Percentiles rank a stretch among this genome's conserved stretches.
Evolutionary conservation across 768 basidiomycete species (phyloP).

Genomic region (Nidularia pulvinata): DNA sequence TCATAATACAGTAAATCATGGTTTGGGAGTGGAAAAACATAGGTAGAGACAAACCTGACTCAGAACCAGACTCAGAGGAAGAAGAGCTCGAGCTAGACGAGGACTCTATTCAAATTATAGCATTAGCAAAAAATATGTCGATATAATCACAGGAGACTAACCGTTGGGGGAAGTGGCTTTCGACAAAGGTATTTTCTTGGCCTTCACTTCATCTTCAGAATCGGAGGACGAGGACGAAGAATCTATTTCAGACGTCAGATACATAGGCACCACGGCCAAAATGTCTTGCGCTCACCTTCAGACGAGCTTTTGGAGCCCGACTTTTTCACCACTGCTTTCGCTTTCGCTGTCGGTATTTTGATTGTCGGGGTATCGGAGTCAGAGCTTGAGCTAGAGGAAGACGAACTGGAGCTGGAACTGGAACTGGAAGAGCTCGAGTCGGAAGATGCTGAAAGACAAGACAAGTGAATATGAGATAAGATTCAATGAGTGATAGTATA

Average conservation of each 20-base stretch:
- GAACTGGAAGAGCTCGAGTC: slow-evolving; percentile 4
- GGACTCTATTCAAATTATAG: not conserved
- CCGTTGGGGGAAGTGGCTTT: not conserved
- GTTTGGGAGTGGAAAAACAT: not conserved
- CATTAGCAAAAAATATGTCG: not conserved
- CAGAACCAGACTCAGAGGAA: slow-evolving; percentile 29
- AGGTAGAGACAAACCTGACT: slow-evolving; percentile 16
- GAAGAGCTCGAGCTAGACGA: slow-evolving; percentile 9
- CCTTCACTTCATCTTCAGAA: not conserved
- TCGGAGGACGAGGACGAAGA: too few relatives aligned
- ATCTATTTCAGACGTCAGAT: too few relatives aligned
- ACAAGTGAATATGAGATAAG: too few relatives aligned
- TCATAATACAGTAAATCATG: not conserved
- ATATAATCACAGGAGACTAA: not conserved
- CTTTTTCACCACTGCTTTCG: not conserved
- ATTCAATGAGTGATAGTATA: not conserved
- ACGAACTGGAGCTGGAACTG: slow-evolving; percentile 13
- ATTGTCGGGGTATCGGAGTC: slow-evolving; percentile 19
- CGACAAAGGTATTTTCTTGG: not conserved
- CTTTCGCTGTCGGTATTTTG: slow-evolving; percentile 1
- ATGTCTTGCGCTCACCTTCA: too few relatives aligned
- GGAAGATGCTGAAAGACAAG: not conserved
- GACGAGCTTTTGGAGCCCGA: too few relatives aligned
- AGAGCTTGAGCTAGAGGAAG: slow-evolving; percentile 17
- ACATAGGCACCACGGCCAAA: too few relatives aligned